Conservation (phyloP, 352 stramenopile genomes). For the Pythium plurisporium region DNA sequence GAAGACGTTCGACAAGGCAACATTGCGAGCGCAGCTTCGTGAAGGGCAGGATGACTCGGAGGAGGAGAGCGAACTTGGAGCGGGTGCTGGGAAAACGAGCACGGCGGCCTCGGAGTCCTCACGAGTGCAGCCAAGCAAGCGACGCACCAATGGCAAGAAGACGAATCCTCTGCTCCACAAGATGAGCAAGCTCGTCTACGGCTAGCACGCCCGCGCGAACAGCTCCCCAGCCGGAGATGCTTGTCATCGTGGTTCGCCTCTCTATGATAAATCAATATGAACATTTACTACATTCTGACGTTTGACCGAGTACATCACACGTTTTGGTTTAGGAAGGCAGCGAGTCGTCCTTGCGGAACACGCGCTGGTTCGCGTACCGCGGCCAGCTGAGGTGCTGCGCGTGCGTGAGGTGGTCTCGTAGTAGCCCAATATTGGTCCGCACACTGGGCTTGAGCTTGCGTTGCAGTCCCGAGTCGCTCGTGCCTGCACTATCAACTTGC, state of each 20-base stretch:
- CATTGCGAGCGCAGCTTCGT: constrained; percentile 17
- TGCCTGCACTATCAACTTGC: not conserved
- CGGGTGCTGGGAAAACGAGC: constrained; percentile 6
- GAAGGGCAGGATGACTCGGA: constrained; percentile 19
- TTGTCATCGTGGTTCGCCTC: no score
- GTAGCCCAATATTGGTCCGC: constrained; percentile 43
- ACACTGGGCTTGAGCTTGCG: constrained; percentile 60
- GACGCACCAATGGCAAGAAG: constrained; percentile 70
- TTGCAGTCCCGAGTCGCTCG: constrained; percentile 32
- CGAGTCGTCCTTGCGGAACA: constrained; percentile 16
- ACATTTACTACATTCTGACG: no score
- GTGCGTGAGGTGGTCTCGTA: constrained; percentile 61
- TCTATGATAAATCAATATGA: no score
- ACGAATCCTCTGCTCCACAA: constrained; percentile 22
- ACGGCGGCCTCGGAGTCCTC: constrained; percentile 12
- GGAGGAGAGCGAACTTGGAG: constrained; percentile 5
- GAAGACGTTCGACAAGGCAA: constrained; percentile 12
- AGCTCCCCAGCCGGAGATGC: no score
- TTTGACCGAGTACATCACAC: no score
- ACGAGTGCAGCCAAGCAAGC: constrained; percentile 42
- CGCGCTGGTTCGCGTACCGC: constrained; percentile 32
- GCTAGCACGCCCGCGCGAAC: no score
- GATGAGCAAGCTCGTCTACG: constrained; percentile 21
- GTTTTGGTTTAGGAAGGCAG: no score
- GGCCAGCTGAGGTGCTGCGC: constrained; percentile 51